Conservation (phyloP, 164 flowering plant species). For the Piper betle region DNA sequence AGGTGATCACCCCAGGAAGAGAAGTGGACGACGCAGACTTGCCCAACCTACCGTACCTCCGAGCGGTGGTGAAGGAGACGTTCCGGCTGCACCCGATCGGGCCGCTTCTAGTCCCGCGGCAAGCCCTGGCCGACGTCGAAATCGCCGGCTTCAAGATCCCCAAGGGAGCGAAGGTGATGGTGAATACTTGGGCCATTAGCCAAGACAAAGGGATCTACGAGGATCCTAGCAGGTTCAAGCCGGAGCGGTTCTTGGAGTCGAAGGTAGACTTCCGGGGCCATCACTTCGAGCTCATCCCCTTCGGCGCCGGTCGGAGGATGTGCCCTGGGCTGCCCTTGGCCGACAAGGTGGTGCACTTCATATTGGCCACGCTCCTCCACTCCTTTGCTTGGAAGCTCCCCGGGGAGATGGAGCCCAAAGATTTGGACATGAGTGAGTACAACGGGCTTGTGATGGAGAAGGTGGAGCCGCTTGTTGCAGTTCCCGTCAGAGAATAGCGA, state of each 20-base stretch:
- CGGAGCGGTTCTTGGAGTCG: too few species aligned
- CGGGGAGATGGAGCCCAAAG: too few species aligned
- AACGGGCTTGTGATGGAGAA: background rate
- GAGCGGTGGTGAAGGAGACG: slow-evolving; percentile 14
- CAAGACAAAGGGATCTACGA: too few species aligned
- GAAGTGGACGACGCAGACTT: slow-evolving; percentile 6
- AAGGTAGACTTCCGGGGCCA: too few species aligned
- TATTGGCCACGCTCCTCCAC: too few species aligned
- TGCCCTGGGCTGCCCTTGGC: too few species aligned
- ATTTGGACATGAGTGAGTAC: background rate
- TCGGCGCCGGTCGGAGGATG: background rate
- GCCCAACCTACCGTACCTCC: slow-evolving; percentile 1
- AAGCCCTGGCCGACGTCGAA: slow-evolving; percentile 7
- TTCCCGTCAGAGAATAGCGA: background rate
- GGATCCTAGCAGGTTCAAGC: too few species aligned
- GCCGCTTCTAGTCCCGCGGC: slow-evolving; percentile 27
- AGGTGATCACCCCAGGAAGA: slow-evolving; percentile 1
- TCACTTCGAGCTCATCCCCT: background rate
- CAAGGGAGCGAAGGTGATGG: background rate
- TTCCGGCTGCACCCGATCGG: slow-evolving; percentile 32
- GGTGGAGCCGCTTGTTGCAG: background rate
- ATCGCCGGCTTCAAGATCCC: background rate
- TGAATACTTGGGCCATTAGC: too few species aligned
- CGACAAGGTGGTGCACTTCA: too few species aligned
- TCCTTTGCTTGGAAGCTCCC: too few species aligned